Percentiles rank a stretch among this genome's conserved stretches.
phyloP scores from a whole-genome alignment of 805 yeast genomes.

The Hanseniaspora occidentalis region DNA sequence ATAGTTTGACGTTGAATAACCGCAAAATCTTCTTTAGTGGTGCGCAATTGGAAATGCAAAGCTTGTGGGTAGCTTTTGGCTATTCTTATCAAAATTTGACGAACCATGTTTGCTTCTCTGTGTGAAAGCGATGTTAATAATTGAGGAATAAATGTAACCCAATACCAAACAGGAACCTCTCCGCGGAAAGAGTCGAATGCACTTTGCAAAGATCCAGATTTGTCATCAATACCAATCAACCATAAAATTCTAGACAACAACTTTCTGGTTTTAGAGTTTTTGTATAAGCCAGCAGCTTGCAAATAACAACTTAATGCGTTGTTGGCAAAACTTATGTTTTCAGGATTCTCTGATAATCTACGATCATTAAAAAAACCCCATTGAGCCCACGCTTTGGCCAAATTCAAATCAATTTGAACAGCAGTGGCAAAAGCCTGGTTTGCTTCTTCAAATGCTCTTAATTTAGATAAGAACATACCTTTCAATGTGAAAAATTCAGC shows the following conservation, averaged over 20 bases:
- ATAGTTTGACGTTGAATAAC: constrained; percentile 69
- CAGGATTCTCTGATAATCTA: constrained; percentile 71
- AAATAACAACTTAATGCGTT: constrained; percentile 92
- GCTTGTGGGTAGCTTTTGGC: constrained; percentile 98
- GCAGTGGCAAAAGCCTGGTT: constrained; percentile 97
- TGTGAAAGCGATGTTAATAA: constrained; percentile 80
- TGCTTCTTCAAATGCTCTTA: constrained; percentile 87
- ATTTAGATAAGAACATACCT: constrained; percentile 93
- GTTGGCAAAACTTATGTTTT: constrained; percentile 71
- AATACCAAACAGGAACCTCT: constrained; percentile 97
- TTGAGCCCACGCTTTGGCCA: constrained; percentile 99
- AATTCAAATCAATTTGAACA: constrained; percentile 83
- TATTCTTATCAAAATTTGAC: constrained; percentile 77
- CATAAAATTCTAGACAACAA: constrained; percentile 82
- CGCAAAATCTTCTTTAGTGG: constrained; percentile 88
- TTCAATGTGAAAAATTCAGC: constrained; percentile 96
- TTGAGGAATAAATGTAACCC: constrained; percentile 97
- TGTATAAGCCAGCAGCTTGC: constrained; percentile 95
- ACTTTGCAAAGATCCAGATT: constrained; percentile 62
- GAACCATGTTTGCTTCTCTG: constrained; percentile 79
- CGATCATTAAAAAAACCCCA: constrained; percentile 96
- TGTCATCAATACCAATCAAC: constrained; percentile 86
- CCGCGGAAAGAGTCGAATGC: constrained; percentile 91
- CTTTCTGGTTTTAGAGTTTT: constrained; percentile 81
- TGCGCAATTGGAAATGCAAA: constrained; percentile 85